Base-by-base conservation (phyloP, 495 filamentous ascomycete species). In the Lophiotrema nucula region DNA sequence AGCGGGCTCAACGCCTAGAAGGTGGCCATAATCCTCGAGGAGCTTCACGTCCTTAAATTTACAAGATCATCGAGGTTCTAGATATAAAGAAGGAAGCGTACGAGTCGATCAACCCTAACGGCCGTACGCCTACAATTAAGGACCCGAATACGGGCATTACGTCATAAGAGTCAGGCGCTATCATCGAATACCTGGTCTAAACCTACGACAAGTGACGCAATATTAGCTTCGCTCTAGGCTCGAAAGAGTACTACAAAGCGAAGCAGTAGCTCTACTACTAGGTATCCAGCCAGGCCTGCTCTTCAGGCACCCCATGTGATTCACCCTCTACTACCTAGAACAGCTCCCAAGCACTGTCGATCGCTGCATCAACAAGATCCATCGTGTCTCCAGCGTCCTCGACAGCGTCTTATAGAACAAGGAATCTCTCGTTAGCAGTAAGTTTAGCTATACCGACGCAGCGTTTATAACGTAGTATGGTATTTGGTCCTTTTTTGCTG, bases 101-200 rank as follows among this genome's bases (percentile, higher is more conserved):
- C 69, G 66, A 72, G 8, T 71, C 72, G 12, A 60, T 87, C 74
- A 90, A 88, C 1, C 86, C 85, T 58, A 90, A 91, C 70, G 88
- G 87, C 47, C 85, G 88, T 1, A 47, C 85, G 11, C 85, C 79
- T 16, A 72, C 77, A 42, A 82, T 89, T 52, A 69, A 86, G 44
- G 87, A 89, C 67, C 78, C 81, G 21, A 89, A 91, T 73, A 86
- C 80, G 0, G 78, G 73, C 53, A 71, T 86, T 58, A 83, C 73
- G 0, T 64, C 90, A 12, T 89, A 85, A 84, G 87, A 90, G 64
- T 85, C 82, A 4, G 87, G 86, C 50, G 88, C 88, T 15, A 88
- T 89, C 69, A 55, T 89, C 60, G 74, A 85, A 55, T 91, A 91
- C 66, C 73, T 90, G 16, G 65, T 88, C 39, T 84, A 87, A 18